Percentiles rank a stretch among this genome's conserved stretches.
Evolutionary conservation across 305 asterid genomes (phyloP).

Genomic region (Fraxinus xanthoxyloides): DNA sequence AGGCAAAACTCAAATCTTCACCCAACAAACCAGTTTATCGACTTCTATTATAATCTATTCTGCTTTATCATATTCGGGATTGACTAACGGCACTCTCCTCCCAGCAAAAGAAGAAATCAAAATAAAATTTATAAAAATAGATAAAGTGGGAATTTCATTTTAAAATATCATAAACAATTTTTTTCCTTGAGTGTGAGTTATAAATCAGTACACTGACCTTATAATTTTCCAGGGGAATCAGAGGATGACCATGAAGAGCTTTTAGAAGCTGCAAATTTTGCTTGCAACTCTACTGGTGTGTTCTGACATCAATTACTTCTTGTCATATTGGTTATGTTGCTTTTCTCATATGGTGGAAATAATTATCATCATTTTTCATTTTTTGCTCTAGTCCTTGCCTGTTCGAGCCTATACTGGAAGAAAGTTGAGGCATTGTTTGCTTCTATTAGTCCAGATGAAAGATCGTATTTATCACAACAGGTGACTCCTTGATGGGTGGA

Average conservation of each 20-base stretch:
- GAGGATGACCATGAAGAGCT: slow-evolving; percentile 94
- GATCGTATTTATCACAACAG: slow-evolving; percentile 62
- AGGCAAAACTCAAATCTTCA: slow-evolving; percentile 3
- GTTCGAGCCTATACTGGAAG: slow-evolving; percentile 85
- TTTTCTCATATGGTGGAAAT: background rate
- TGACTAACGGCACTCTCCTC: background rate
- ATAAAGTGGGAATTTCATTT: background rate
- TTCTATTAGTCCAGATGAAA: slow-evolving; percentile 63
- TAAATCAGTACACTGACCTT: slow-evolving; percentile 19
- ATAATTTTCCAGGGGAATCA: slow-evolving; percentile 66
- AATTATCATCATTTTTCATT: slow-evolving; percentile 20
- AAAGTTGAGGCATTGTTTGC: slow-evolving; percentile 67
- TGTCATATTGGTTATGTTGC: background rate
- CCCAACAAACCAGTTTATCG: slow-evolving; percentile 11
- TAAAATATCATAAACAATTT: background rate
- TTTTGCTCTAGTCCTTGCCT: slow-evolving; percentile 57
- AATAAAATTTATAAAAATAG: background rate
- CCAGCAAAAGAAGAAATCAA: slow-evolving; percentile 1
- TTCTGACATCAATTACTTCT: slow-evolving; percentile 16
- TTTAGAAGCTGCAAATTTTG: slow-evolving; percentile 65
- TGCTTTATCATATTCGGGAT: background rate
- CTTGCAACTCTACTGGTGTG: slow-evolving; percentile 68
- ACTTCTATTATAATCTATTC: background rate
- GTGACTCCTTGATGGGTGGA: slow-evolving; percentile 36
- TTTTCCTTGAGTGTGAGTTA: background rate